Evolutionary conservation across 169 alveolate species (phyloP).

Genomic region (Theileria parva): DNA sequence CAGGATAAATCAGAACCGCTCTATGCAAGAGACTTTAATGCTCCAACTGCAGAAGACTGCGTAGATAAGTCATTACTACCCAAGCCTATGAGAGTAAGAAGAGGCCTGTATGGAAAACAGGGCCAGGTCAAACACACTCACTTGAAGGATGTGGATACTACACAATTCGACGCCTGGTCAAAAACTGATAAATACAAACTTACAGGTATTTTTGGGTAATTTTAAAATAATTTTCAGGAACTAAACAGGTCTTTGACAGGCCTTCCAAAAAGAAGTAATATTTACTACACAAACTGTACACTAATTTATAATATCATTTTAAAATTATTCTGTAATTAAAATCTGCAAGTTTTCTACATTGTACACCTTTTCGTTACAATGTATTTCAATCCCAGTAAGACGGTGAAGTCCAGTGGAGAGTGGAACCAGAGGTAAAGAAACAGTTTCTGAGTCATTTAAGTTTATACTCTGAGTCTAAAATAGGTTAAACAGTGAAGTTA

Average conservation of each 20-base stretch:
- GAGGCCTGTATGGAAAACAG: constrained; percentile 88
- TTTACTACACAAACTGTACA: background rate
- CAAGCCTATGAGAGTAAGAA: constrained; percentile 77
- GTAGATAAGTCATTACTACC: constrained; percentile 80
- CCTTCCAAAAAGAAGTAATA: constrained; percentile 42
- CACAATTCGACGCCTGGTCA: constrained; percentile 80
- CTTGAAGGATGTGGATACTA: constrained; percentile 92
- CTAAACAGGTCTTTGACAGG: constrained; percentile 46
- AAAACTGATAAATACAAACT: constrained; percentile 41
- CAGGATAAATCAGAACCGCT: constrained; percentile 83
- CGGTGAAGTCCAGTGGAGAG: background rate
- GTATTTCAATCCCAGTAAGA: constrained; percentile 15
- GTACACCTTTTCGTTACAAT: background rate
- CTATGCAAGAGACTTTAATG: constrained; percentile 81
- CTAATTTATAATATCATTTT: background rate
- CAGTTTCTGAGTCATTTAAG: background rate
- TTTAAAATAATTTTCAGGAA: constrained; percentile 18
- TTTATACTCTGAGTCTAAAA: background rate
- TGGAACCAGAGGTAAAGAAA: constrained; percentile 32
- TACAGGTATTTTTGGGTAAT: constrained; percentile 27
- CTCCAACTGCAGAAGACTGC: constrained; percentile 82
- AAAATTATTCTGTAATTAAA: constrained; percentile 4
- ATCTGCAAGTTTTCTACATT: background rate
- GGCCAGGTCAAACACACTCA: constrained; percentile 94
- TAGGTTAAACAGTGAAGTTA: constrained; percentile 3